These are phyloP conservation scores for Myriosclerotinia curreyana DNA, from an alignment of 2,329 filamentous ascomycete species.

Conservation along the genomic window DNA sequence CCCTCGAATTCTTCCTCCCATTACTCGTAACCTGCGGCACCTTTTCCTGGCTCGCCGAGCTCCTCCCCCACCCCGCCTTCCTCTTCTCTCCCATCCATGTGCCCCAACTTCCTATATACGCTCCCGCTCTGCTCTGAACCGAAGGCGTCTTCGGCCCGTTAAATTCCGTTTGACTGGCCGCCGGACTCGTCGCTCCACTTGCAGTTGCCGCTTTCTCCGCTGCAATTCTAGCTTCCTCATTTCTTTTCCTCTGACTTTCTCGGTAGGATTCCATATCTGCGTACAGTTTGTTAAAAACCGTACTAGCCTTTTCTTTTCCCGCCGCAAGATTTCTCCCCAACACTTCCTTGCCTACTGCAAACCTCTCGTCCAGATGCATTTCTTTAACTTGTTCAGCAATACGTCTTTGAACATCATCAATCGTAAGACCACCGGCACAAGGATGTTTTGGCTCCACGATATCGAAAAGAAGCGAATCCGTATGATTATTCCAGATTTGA, in stretches of 20 bases:
- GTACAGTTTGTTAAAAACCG: slow-evolving; percentile 84
- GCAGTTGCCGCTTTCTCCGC: slow-evolving; percentile 26
- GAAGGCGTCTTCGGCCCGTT: slow-evolving; percentile 43
- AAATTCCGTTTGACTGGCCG: slow-evolving; percentile 38
- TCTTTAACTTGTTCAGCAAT: slow-evolving; percentile 91
- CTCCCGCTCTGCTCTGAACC: slow-evolving; percentile 53
- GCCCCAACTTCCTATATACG: slow-evolving; percentile 68
- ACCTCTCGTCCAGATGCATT: slow-evolving; percentile 85
- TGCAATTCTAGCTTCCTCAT: slow-evolving; percentile 48
- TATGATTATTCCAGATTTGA: slow-evolving; percentile 76
- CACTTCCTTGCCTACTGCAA: slow-evolving; percentile 78
- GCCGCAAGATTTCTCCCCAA: slow-evolving; percentile 86
- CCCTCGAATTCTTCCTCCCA: slow-evolving; percentile 29
- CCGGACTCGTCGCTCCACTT: slow-evolving; percentile 25
- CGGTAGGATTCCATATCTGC: slow-evolving; percentile 82
- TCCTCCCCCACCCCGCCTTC: slow-evolving; percentile 45
- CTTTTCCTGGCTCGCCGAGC: slow-evolving; percentile 67
- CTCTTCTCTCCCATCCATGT: slow-evolving; percentile 73
- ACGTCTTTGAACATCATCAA: slow-evolving; percentile 90
- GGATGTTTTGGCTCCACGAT: slow-evolving; percentile 92
- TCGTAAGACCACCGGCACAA: slow-evolving; percentile 84
- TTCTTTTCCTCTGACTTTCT: slow-evolving; percentile 65
- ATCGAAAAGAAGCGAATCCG: slow-evolving; percentile 87
- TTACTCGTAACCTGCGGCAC: slow-evolving; percentile 63
- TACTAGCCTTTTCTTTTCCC: slow-evolving; percentile 82